Evolutionary conservation across 2,329 filamentous ascomycete species (phyloP).

Genomic region (Fusarium nanum): DNA sequence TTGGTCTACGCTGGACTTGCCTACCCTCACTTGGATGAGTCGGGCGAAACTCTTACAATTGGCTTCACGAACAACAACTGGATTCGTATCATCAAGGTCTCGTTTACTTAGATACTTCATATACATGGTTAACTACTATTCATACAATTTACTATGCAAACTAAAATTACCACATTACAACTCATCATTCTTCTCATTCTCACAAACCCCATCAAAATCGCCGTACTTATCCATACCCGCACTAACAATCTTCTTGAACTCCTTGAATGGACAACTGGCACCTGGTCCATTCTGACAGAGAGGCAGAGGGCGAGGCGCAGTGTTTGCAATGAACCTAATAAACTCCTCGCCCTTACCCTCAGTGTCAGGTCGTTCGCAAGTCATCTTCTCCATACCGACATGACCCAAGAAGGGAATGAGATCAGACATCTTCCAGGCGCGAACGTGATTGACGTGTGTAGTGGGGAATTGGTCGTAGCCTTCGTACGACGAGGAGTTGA

Average conservation of each 20-base stretch:
- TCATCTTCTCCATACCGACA: conserved; percentile 46
- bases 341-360: conserved; percentile 31
- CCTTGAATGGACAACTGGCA: conserved; percentile 37
- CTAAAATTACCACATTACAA: not conserved
- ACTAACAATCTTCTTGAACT: conserved; percentile 36
- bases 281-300: conserved; percentile 37
- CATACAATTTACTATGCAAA: not conserved
- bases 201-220: conserved; percentile 39
- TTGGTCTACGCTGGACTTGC: conserved; percentile 53
- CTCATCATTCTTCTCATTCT: conserved; percentile 34
- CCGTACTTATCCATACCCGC: conserved; percentile 38
- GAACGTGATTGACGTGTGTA: conserved; percentile 37
- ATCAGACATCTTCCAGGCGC: conserved; percentile 45
- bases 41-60: conserved; percentile 52
- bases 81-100: conserved; percentile 51
- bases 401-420: conserved; percentile 40
- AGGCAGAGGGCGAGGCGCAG: conserved; percentile 38
- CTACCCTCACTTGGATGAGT: conserved; percentile 54
- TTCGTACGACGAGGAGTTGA: conserved; percentile 37
- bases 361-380: conserved; percentile 10
- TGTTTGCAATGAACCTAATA: conserved; percentile 42
- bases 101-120: not conserved
- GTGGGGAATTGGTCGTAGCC: conserved; percentile 41
- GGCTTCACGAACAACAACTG: conserved; percentile 56
- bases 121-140: fast-evolving